These are phyloP conservation scores for Hypoxylon sp. DNA, from an alignment of 2,329 filamentous ascomycete genomes.

Conservation along the genomic window DNA sequence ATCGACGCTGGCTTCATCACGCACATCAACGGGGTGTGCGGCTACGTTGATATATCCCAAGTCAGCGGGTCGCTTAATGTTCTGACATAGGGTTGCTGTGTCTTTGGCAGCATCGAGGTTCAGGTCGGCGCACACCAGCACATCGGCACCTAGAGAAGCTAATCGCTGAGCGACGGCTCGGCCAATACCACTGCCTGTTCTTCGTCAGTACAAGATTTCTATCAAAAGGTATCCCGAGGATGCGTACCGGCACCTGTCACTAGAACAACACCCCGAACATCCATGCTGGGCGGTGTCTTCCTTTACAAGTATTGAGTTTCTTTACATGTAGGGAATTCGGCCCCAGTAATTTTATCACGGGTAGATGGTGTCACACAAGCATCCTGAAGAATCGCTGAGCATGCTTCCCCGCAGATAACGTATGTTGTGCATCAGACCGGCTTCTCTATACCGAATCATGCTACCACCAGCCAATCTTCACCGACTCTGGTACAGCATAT, in stretches of 20 bases:
- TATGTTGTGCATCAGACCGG: background rate
- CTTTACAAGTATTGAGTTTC: background rate
- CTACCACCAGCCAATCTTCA: background rate
- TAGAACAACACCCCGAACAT: constrained; percentile 2
- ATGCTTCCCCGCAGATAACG: background rate
- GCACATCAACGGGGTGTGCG: constrained; percentile 31
- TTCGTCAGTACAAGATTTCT: background rate
- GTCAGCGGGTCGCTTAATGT: constrained; percentile 21
- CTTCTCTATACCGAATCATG: background rate
- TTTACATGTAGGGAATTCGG: background rate
- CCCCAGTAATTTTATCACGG: background rate
- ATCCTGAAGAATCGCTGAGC: background rate
- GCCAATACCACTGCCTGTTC: constrained; percentile 40
- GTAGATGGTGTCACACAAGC: background rate
- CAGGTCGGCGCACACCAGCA: constrained; percentile 41
- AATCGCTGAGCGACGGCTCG: constrained; percentile 35
- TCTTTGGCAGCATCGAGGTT: constrained; percentile 39
- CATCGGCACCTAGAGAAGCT: constrained; percentile 35
- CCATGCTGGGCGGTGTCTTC: background rate
- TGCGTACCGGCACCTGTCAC: constrained; percentile 14
- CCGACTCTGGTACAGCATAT: background rate
- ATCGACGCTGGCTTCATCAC: constrained; percentile 37
- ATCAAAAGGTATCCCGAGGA: background rate
- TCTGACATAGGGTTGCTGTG: constrained; percentile 34
- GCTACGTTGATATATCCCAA: constrained; percentile 15